These are phyloP conservation scores for Phyllosticta capitalensis DNA, from an alignment of 2,329 filamentous ascomycete species.

Conservation along the genomic window DNA sequence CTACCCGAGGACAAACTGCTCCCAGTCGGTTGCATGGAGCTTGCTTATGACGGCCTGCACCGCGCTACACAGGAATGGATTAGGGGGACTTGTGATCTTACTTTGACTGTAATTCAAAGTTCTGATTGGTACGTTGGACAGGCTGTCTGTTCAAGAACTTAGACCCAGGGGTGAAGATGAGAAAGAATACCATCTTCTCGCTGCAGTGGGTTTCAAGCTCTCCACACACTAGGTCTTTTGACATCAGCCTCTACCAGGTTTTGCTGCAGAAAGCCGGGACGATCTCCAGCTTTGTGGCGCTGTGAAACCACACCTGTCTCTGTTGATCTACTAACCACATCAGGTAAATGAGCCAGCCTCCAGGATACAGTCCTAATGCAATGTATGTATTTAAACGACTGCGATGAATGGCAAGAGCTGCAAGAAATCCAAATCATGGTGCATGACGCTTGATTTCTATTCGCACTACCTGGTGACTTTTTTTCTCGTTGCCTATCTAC, in stretches of 20 bases:
- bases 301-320: background rate
- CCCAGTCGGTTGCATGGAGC: background rate
- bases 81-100: background rate
- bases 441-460: background rate
- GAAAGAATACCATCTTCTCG: no score
- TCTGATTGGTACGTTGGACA: no score
- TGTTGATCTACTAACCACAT: background rate
- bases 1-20: background rate
- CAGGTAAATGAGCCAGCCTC: background rate
- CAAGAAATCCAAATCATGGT: background rate
- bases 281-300: background rate
- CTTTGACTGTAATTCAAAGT: no score
- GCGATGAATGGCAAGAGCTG: no score
- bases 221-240: background rate
- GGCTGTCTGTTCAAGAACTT: no score
- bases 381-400: no score
- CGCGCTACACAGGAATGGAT: background rate
- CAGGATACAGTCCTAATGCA: no score
- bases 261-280: background rate
- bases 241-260: background rate
- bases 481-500: background rate
- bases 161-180: no score
- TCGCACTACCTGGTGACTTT: background rate
- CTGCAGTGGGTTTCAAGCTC: no score
- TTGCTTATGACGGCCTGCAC: background rate